A percentile compares a stretch with the other conserved stretches of the same genome.
phyloP scores from a whole-genome alignment of 495 filamentous ascomycete genomes.

The Cercophora sp. region DNA sequence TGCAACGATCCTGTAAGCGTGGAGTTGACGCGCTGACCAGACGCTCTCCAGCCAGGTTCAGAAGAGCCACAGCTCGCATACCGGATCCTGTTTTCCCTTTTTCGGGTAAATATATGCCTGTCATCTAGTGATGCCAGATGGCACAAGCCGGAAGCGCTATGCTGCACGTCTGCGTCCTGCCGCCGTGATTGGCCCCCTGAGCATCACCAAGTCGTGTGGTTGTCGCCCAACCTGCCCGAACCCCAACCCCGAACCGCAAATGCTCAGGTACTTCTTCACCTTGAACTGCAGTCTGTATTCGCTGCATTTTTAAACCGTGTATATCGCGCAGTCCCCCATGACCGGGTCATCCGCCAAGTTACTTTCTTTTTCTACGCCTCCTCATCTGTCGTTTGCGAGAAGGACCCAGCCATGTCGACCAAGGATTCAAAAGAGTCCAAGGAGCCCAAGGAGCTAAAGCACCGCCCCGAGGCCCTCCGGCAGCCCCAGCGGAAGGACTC shows the following conservation, averaged over 20 bases:
- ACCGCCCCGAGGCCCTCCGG: constrained; percentile 18
- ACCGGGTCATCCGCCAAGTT: not conserved
- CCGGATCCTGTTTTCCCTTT: constrained; percentile 10
- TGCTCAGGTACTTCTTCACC: constrained; percentile 2
- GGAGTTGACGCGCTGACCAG: too few relatives aligned
- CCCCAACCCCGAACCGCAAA: constrained; percentile 15
- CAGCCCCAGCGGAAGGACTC: constrained; percentile 31
- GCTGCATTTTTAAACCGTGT: not conserved
- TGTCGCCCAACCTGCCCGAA: constrained; percentile 34
- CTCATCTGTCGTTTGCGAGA: constrained; percentile 1
- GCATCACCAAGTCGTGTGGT: constrained; percentile 19
- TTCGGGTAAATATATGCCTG: constrained; percentile 22
- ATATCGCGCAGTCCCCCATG: not conserved
- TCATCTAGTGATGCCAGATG: constrained; percentile 34
- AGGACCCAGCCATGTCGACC: constrained; percentile 11
- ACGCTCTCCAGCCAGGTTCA: too few relatives aligned
- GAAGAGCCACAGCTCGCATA: not conserved
- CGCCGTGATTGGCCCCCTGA: constrained; percentile 30
- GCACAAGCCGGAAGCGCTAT: constrained; percentile 19
- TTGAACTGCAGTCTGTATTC: constrained; percentile 11
- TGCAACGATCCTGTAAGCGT: too few relatives aligned
- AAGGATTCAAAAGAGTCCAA: constrained; percentile 4
- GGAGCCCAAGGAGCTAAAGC: constrained; percentile 17
- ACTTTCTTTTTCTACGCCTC: constrained; percentile 6
- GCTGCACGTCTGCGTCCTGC: constrained; percentile 27